Evolutionary conservation across 331 rosid species (phyloP).

Genomic region (Quercus phellos): DNA sequence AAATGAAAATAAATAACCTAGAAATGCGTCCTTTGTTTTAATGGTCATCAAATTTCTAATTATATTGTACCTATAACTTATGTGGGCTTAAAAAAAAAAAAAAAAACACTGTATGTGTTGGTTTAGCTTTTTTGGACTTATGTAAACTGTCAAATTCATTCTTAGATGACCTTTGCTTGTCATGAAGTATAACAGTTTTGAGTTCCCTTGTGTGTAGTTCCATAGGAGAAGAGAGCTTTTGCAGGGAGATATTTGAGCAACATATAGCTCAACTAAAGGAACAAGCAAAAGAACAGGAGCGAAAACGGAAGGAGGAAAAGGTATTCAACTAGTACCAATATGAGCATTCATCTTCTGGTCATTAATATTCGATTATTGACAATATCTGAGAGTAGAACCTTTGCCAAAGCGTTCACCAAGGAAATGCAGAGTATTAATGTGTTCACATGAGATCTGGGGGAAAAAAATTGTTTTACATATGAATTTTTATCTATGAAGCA

Average conservation of each 20-base stretch:
- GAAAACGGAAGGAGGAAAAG: slow-evolving; percentile 84
- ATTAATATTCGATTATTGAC: neutral
- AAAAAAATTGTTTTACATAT: neutral
- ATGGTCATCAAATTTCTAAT: neutral
- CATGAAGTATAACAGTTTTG: no score
- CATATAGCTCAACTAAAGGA: slow-evolving; percentile 73
- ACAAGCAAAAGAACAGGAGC: slow-evolving; percentile 70
- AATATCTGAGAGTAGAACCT: neutral
- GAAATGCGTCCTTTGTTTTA: neutral
- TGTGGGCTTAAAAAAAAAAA: neutral
- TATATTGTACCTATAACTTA: neutral
- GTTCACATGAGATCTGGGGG: neutral
- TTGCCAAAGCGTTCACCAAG: neutral
- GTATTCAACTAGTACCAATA: slow-evolving; percentile 29
- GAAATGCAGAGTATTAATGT: neutral
- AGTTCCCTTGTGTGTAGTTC: slow-evolving; percentile 40
- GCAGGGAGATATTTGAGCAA: slow-evolving; percentile 74
- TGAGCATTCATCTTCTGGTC: neutral
- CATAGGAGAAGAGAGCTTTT: slow-evolving; percentile 61
- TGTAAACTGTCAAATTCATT: neutral
- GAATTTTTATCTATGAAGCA: neutral
- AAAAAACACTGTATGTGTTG: no score
- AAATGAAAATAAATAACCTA: neutral
- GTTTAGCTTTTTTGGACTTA: neutral
- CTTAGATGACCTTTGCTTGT: neutral